Evolutionary conservation across 2,329 filamentous ascomycete species (phyloP).

Genomic region (Elsinoe necatrix): DNA sequence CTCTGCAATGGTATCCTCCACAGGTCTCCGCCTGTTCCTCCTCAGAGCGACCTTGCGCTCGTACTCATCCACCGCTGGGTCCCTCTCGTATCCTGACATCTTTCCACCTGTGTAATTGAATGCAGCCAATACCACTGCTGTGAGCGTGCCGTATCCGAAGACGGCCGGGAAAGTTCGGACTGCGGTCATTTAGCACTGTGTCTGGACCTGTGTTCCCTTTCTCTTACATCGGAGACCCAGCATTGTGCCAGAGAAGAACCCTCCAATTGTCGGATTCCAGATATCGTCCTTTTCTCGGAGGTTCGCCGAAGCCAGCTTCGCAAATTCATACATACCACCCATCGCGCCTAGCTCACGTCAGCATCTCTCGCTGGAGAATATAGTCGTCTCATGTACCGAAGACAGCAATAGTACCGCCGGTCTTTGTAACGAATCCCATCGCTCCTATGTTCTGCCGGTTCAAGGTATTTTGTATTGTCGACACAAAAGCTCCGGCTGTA

Average conservation of each 20-base stretch:
- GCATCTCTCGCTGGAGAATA: background rate
- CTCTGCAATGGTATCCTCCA: constrained; percentile 70
- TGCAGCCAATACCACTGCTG: constrained; percentile 51
- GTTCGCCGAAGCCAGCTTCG: constrained; percentile 69
- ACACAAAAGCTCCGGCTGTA: constrained; percentile 59
- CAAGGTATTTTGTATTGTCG: constrained; percentile 79
- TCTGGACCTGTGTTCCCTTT: background rate
- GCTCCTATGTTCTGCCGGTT: constrained; percentile 72
- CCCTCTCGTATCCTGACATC: constrained; percentile 47
- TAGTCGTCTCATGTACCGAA: constrained; percentile 44
- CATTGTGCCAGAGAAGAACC: constrained; percentile 65
- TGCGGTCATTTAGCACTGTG: constrained; percentile 22
- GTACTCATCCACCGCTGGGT: constrained; percentile 61
- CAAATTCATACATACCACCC: constrained; percentile 70
- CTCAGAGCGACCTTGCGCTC: constrained; percentile 66
- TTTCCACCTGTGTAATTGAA: constrained; percentile 61
- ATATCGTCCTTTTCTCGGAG: constrained; percentile 75
- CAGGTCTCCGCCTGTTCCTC: constrained; percentile 63
- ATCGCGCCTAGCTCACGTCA: constrained; percentile 51
- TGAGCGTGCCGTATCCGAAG: constrained; percentile 55
- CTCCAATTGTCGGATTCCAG: constrained; percentile 65
- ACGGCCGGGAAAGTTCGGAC: constrained; percentile 58
- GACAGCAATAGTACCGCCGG: constrained; percentile 62
- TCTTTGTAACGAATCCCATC: constrained; percentile 70
- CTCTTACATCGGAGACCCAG: constrained; percentile 64